phyloP scores from a whole-genome alignment of 495 filamentous ascomycete species.

The Aspergillus steynii region DNA sequence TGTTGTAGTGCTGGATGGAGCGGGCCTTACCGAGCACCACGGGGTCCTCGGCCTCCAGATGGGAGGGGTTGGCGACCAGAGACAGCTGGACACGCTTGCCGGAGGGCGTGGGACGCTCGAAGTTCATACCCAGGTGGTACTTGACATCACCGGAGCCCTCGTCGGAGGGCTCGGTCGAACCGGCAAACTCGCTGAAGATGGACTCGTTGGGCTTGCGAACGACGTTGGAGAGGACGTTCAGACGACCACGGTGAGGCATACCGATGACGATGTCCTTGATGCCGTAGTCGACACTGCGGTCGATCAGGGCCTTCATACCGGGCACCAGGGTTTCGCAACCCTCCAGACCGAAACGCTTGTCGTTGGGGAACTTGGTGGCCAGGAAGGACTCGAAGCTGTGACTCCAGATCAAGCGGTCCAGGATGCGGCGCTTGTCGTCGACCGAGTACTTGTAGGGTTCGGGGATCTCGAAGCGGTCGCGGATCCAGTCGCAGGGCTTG shows the following conservation, averaged over 20 bases:
- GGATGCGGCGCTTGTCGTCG: slow-evolving; percentile 94
- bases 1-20: slow-evolving; percentile 98
- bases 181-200: slow-evolving; percentile 97
- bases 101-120: slow-evolving; percentile 95
- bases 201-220: slow-evolving; percentile 99
- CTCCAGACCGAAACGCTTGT: slow-evolving; percentile 98
- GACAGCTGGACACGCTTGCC: slow-evolving; percentile 98
- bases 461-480: slow-evolving; percentile 90
- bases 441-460: slow-evolving; percentile 92
- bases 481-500: slow-evolving; percentile 97
- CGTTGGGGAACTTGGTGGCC: slow-evolving; percentile 96
- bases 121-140: slow-evolving; percentile 99
- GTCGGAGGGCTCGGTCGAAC: slow-evolving; percentile 82
- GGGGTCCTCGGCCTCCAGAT: slow-evolving; percentile 97
- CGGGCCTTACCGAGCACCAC: slow-evolving; percentile 97
- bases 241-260: slow-evolving; percentile 98
- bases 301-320: slow-evolving; percentile 98
- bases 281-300: slow-evolving; percentile 96
- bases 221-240: slow-evolving; percentile 97
- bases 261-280: slow-evolving; percentile 99
- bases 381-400: slow-evolving; percentile 94
- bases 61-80: slow-evolving; percentile 96
- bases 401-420: slow-evolving; percentile 97
- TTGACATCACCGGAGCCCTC: slow-evolving; percentile 99
- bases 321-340: slow-evolving; percentile 95